A percentile compares a stretch with the other conserved stretches of the same genome.
Conservation (phyloP, 768 basidiomycete species). For the Phanerochaete sordida region DNA sequence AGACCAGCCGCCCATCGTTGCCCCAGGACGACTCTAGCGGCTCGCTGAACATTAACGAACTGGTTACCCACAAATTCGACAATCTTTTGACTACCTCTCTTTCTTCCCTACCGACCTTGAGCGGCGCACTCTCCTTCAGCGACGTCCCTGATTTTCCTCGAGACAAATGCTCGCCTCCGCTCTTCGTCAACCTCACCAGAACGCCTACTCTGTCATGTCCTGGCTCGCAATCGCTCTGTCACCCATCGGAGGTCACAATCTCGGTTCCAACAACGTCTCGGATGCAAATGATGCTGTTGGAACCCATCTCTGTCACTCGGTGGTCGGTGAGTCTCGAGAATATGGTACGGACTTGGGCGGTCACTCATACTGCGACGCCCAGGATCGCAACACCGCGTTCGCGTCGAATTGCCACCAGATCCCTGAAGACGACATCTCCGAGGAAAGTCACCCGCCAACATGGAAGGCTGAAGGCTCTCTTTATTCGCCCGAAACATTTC, state of each 20-base stretch:
- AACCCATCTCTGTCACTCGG: slow-evolving; percentile 29
- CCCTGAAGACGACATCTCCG: not conserved
- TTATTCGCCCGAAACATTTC: slow-evolving; percentile 18
- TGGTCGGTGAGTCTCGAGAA: slow-evolving; percentile 39
- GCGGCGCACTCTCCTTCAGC: slow-evolving; percentile 22
- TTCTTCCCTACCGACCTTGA: slow-evolving; percentile 12
- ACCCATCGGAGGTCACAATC: slow-evolving; percentile 14
- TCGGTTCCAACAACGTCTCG: slow-evolving; percentile 34
- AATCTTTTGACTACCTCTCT: slow-evolving; percentile 22
- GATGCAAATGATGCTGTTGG: slow-evolving; percentile 31
- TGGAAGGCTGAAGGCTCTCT: slow-evolving; percentile 32
- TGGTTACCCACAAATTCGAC: not conserved
- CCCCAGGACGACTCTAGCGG: not conserved
- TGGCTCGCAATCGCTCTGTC: not conserved
- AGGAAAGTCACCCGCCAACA: slow-evolving; percentile 6
- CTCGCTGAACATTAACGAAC: slow-evolving; percentile 2
- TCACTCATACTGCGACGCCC: too few species aligned
- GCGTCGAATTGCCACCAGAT: not conserved
- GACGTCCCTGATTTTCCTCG: slow-evolving; percentile 11
- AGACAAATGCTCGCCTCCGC: slow-evolving; percentile 15
- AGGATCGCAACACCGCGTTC: not conserved
- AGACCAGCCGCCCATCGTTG: not conserved
- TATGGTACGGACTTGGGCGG: too few species aligned
- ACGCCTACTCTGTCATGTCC: not conserved
- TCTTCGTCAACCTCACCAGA: not conserved